Base-by-base conservation (phyloP, 225 moss, liverwort and hornwort species). In the Thuidium tamariscinum region DNA sequence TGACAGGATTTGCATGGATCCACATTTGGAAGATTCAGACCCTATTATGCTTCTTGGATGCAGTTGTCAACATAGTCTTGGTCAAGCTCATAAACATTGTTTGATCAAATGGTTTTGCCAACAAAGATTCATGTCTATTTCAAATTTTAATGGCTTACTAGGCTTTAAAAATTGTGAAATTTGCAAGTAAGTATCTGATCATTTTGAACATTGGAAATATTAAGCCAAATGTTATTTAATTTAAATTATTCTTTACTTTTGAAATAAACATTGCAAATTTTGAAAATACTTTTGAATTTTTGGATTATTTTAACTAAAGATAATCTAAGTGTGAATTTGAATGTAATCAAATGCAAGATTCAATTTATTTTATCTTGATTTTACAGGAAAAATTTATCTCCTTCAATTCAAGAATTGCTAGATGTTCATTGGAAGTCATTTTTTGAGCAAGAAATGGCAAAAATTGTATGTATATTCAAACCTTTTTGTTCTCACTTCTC, bases 371-470 rank as follows among this genome's bases (percentile, higher is more conserved):
- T 41, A 14, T 7, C 5, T 52, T 67, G 17, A 15, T 41, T 65
- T 54, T 77, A 6, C 9, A 85, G 77, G 55, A 3, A 18, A 55
- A 13, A 3, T 0, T 42, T 56, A 19, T 85, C 77, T 8, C 8
- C 4, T 22, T 9, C 8, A 0, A 14, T 13, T 32, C 13, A 1
- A 26, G 0, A 1, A 32, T 18, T 65, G 25, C 8, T 77, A 25
- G 44, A 55, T 52, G 26, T 1, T 15, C 5, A 83, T 39, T 76
- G 76, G 76, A 9, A 0, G 2, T 8, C 4, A 6, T 36, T 13
- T 16, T 36, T 8, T 4, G 8, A 4, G 4, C 13, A 5, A 34
- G 23, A 44, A 44, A 1, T 39, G 19, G 9, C 1, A 30, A 37
- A 11, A 3, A 4, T 13, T 34, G 73, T 73, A 73, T 6, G 26